Conservation (phyloP, 768 basidiomycete species). For the Leccinum pellstonianum region DNA sequence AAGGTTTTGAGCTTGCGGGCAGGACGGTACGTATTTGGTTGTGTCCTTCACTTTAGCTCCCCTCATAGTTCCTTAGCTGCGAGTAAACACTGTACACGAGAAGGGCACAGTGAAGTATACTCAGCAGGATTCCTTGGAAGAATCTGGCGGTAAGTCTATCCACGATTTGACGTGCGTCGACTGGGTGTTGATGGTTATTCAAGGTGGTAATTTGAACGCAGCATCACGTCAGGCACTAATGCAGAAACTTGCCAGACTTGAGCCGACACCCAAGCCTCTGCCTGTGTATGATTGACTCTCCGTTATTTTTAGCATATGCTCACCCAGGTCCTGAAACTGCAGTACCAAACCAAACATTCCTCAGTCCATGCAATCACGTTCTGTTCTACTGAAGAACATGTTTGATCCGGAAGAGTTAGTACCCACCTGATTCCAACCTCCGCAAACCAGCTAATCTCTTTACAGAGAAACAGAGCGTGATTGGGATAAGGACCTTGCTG, state of each 20-base stretch:
- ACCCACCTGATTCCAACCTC: conserved; percentile 2
- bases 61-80: conserved; percentile 48
- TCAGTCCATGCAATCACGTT: conserved; percentile 85
- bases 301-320: conserved; percentile 3
- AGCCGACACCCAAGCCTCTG: conserved; percentile 58
- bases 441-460: conserved; percentile 7
- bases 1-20: conserved; percentile 96
- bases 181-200: conserved; percentile 11
- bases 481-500: conserved; percentile 95
- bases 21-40: conserved; percentile 59
- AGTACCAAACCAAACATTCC: conserved; percentile 80
- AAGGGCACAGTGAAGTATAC: conserved; percentile 78
- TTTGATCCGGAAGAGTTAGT: conserved; percentile 95
- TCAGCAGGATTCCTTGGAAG: conserved; percentile 80
- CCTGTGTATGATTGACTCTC: conserved; percentile 50
- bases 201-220: conserved; percentile 97
- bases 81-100: conserved; percentile 91
- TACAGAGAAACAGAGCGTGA: conserved; percentile 89
- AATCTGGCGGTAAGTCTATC: conserved; percentile 69
- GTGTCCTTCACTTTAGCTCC: conserved; percentile 15
- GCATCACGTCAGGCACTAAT: conserved; percentile 98
- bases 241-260: conserved; percentile 99
- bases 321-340: conserved; percentile 13
- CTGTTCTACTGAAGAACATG: conserved; percentile 90
- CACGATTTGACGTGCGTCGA: background rate